Evolutionary conservation across 2,329 filamentous ascomycete genomes (phyloP).

Genomic region (Colletotrichum caudatum): DNA sequence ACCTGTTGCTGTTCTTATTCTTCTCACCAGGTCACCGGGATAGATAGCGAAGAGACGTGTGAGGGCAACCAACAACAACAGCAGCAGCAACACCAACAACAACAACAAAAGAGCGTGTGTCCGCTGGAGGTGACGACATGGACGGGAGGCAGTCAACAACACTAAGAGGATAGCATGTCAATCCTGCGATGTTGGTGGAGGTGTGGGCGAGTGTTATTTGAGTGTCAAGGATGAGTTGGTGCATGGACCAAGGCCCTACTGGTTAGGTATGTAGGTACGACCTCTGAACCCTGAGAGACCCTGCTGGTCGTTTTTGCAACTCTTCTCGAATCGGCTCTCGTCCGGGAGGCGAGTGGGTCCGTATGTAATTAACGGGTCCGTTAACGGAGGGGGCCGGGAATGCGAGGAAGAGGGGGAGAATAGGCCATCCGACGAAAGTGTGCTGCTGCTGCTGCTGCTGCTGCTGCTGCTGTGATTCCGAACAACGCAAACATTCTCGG

Average conservation of each 20-base stretch:
- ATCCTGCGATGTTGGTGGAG: neutral
- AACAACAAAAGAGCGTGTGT: neutral
- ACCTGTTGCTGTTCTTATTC: neutral
- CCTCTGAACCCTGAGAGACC: neutral
- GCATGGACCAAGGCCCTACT: neutral
- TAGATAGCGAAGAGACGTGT: neutral
- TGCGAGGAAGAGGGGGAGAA: neutral
- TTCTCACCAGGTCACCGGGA: neutral
- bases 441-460: too few relatives aligned
- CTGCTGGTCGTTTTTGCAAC: neutral
- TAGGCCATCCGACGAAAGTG: too few relatives aligned
- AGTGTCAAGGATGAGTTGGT: neutral
- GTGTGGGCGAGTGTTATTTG: neutral
- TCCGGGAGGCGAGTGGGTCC: slow-evolving; percentile 5
- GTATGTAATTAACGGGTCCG: too few relatives aligned
- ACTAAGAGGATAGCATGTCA: neutral
- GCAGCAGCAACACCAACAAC: neutral
- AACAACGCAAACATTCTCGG: neutral
- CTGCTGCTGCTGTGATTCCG: neutral
- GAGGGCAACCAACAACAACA: neutral
- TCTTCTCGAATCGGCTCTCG: slow-evolving; percentile 15
- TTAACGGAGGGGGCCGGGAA: neutral
- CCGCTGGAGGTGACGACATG: neutral
- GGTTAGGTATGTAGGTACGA: too few relatives aligned
- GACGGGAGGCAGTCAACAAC: neutral